These are phyloP conservation scores for Powellomyces hirtus DNA, from an alignment of 192 early-diverging fungal species.

Conservation along the genomic window DNA sequence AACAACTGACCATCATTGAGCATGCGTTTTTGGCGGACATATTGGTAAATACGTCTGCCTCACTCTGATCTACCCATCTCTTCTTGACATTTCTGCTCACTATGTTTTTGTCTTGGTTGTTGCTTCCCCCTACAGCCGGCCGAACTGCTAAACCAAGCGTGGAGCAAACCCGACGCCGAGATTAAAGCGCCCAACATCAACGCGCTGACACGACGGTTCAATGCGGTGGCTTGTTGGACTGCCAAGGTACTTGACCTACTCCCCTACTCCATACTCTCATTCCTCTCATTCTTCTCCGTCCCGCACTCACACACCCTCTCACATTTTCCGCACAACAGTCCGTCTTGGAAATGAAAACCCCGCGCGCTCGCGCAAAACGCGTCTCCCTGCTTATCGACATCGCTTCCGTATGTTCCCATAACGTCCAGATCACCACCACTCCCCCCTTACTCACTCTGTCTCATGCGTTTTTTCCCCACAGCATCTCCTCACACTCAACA, in stretches of 20 bases:
- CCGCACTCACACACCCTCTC: no score
- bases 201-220: slow-evolving; percentile 35
- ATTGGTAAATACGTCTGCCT: slow-evolving; percentile 11
- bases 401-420: slow-evolving; percentile 18
- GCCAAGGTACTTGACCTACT: slow-evolving; percentile 15
- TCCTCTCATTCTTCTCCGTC: background rate
- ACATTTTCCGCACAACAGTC: no score
- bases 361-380: slow-evolving; percentile 33
- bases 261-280: background rate
- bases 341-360: slow-evolving; percentile 32
- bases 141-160: slow-evolving; percentile 40
- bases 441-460: background rate
- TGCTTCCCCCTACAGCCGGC: slow-evolving; percentile 30
- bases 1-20: slow-evolving; percentile 41
- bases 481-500: slow-evolving; percentile 36
- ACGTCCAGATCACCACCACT: no score
- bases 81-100: no score
- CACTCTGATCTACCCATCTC: background rate
- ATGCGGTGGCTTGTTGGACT: slow-evolving; percentile 40
- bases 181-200: slow-evolving; percentile 31
- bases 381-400: slow-evolving; percentile 35
- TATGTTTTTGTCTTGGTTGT: no score
- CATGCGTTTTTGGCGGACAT: slow-evolving; percentile 26
- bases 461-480: slow-evolving; percentile 7
- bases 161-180: slow-evolving; percentile 28